Percentiles rank a stretch among this genome's conserved stretches.
phyloP scores from a whole-genome alignment of 805 yeast genomes.

The Teunomyces pallodes region DNA sequence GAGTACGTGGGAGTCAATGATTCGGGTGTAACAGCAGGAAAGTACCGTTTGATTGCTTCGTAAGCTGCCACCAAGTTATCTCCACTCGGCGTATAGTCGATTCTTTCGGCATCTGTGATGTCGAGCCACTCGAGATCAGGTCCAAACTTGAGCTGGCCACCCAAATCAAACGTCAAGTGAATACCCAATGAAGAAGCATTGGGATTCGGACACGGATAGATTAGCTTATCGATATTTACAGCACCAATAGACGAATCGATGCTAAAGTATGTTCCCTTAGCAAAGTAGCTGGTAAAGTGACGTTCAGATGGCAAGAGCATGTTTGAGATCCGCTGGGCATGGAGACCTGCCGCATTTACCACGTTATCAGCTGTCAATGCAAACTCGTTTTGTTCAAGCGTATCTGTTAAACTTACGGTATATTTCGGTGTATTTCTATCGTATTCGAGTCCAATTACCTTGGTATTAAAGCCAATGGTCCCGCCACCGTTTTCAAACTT shows the following conservation, averaged over 20 bases:
- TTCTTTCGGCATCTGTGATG: constrained; percentile 24
- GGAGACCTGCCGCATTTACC: constrained; percentile 76
- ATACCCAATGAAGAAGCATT: constrained; percentile 79
- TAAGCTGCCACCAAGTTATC: constrained; percentile 53
- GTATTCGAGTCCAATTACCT: constrained; percentile 44
- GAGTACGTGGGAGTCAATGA: constrained; percentile 66
- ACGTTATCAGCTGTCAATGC: constrained; percentile 53
- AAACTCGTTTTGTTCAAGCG: constrained; percentile 30
- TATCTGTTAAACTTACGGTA: constrained; percentile 22
- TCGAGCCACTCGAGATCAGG: constrained; percentile 86
- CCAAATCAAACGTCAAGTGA: constrained; percentile 80
- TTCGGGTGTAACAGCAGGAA: constrained; percentile 53
- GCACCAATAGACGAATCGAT: constrained; percentile 43
- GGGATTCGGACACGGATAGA: constrained; percentile 77
- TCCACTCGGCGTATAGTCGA: constrained; percentile 48
- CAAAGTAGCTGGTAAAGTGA: constrained; percentile 60
- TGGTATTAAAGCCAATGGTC: constrained; percentile 61
- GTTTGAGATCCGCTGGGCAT: constrained; percentile 71
- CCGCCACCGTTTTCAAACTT: constrained; percentile 58
- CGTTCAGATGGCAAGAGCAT: constrained; percentile 62
- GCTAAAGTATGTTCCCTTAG: constrained; percentile 81
- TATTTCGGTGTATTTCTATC: constrained; percentile 19
- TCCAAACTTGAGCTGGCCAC: constrained; percentile 78
- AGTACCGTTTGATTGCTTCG: constrained; percentile 57
- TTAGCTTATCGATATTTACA: constrained; percentile 29